phyloP scores from a whole-genome alignment of 2,329 filamentous ascomycete species.

The Pseudocercospora vitis region DNA sequence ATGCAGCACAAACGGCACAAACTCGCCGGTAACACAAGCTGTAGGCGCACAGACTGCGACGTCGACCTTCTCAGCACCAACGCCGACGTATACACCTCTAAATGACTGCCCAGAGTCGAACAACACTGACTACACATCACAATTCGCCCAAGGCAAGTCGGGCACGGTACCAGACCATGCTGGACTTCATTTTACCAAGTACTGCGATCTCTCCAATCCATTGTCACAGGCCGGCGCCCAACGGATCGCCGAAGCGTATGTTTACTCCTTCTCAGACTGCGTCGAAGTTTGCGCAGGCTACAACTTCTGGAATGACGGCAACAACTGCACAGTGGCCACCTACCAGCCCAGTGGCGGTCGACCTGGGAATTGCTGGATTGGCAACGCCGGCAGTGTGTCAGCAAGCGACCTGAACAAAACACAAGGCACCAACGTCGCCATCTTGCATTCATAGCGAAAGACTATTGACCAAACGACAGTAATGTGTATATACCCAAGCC shows the following conservation, averaged over 20 bases:
- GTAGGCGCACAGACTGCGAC: slow-evolving; percentile 24
- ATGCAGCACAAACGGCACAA: slow-evolving; percentile 23
- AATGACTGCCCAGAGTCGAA: slow-evolving; percentile 36
- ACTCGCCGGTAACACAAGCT: slow-evolving; percentile 22
- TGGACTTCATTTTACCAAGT: slow-evolving; percentile 35
- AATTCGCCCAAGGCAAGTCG: slow-evolving; percentile 21
- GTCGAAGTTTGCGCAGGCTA: slow-evolving; percentile 38
- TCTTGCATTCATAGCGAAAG: slow-evolving; percentile 19
- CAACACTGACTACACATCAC: slow-evolving; percentile 36
- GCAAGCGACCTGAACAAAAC: slow-evolving; percentile 20
- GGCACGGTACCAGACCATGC: slow-evolving; percentile 15
- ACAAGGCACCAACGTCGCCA: slow-evolving; percentile 30
- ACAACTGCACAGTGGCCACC: slow-evolving; percentile 37
- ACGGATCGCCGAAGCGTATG: slow-evolving; percentile 35
- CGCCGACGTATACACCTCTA: slow-evolving; percentile 37
- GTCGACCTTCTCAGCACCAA: slow-evolving; percentile 33
- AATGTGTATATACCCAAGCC: slow-evolving; percentile 17
- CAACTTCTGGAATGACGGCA: slow-evolving; percentile 29
- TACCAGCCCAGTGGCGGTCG: slow-evolving; percentile 31
- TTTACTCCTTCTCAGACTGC: slow-evolving; percentile 41
- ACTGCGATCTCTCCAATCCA: slow-evolving; percentile 37
- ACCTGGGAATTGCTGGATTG: slow-evolving; percentile 39
- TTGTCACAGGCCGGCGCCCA: slow-evolving; percentile 23
- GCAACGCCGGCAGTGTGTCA: slow-evolving; percentile 22
- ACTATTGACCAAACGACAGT: slow-evolving; percentile 11